These are phyloP conservation scores for Penicillium fimorum DNA, from an alignment of 495 filamentous ascomycete species.

Conservation along the genomic window DNA sequence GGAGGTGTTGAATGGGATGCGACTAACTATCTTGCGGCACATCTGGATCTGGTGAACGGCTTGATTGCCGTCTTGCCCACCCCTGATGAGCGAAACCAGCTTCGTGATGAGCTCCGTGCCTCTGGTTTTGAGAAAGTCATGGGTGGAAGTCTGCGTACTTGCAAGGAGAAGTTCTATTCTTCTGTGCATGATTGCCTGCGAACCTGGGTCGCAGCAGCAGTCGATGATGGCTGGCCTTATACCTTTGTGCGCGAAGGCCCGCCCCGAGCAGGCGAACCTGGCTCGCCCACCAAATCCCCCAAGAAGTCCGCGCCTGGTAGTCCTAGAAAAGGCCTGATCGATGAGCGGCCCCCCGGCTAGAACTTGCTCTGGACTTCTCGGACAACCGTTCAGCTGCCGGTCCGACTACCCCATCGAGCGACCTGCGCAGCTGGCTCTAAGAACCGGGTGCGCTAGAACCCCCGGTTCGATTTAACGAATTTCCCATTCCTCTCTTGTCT, in stretches of 20 bases:
- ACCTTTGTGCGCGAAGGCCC: slow-evolving; percentile 72
- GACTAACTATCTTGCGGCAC: slow-evolving; percentile 89
- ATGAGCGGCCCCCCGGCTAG: slow-evolving; percentile 45
- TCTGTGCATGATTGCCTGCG: slow-evolving; percentile 83
- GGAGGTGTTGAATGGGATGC: slow-evolving; percentile 99
- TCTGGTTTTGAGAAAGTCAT: slow-evolving; percentile 91
- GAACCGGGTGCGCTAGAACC: neutral
- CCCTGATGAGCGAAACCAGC: slow-evolving; percentile 66
- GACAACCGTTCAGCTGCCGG: slow-evolving; percentile 21
- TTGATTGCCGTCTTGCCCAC: slow-evolving; percentile 82
- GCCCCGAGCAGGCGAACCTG: slow-evolving; percentile 36
- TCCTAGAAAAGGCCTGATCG: slow-evolving; percentile 40
- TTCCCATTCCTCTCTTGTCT: slow-evolving; percentile 26
- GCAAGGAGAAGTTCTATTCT: slow-evolving; percentile 96
- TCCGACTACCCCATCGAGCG: slow-evolving; percentile 28
- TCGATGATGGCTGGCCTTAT: slow-evolving; percentile 84
- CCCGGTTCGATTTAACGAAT: slow-evolving; percentile 15
- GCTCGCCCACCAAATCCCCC: slow-evolving; percentile 44
- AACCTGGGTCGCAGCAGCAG: slow-evolving; percentile 85
- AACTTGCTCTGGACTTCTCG: slow-evolving; percentile 38
- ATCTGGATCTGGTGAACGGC: slow-evolving; percentile 90
- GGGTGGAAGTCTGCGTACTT: slow-evolving; percentile 78
- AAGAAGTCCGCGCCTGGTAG: slow-evolving; percentile 37
- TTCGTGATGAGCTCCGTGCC: slow-evolving; percentile 72
- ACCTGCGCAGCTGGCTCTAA: slow-evolving; percentile 44